These are phyloP conservation scores for Calvatia gigantea DNA, from an alignment of 768 basidiomycete genomes.

Conservation along the genomic window DNA sequence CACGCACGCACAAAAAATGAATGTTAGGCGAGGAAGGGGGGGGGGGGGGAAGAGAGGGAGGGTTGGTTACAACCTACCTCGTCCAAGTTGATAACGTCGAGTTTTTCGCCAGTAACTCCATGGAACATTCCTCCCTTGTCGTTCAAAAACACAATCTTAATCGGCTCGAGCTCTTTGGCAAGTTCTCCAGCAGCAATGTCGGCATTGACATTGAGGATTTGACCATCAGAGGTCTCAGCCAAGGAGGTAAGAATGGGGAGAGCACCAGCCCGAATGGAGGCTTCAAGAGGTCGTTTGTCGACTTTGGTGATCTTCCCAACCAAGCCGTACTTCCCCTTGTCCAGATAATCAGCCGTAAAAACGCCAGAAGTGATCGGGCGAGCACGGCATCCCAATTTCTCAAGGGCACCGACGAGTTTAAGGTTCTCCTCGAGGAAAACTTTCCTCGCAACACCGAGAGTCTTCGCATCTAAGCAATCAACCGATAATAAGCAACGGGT, in stretches of 20 bases:
- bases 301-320: slow-evolving; percentile 94
- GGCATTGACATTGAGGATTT: slow-evolving; percentile 98
- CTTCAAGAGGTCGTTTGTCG: slow-evolving; percentile 96
- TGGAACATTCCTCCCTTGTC: slow-evolving; percentile 99
- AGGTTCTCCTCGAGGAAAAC: slow-evolving; percentile 98
- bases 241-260: slow-evolving; percentile 94
- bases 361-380: slow-evolving; percentile 98
- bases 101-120: slow-evolving; percentile 93
- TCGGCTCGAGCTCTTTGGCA: slow-evolving; percentile 95
- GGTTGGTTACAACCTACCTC: slow-evolving; percentile 67
- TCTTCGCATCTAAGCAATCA: slow-evolving; percentile 71
- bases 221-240: slow-evolving; percentile 94
- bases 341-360: slow-evolving; percentile 95
- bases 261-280: slow-evolving; percentile 93
- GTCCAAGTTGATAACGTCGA: slow-evolving; percentile 95
- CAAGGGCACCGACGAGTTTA: slow-evolving; percentile 88
- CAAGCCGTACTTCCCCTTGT: slow-evolving; percentile 90
- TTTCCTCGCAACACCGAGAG: slow-evolving; percentile 88
- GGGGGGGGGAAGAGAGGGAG: neutral
- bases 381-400: slow-evolving; percentile 92
- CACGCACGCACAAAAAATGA: slow-evolving; percentile 3
- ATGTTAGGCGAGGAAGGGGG: neutral
- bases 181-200: slow-evolving; percentile 98
- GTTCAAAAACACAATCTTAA: slow-evolving; percentile 98
- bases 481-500: neutral